Percentiles rank a stretch among this genome's conserved stretches.
Evolutionary conservation across 2,329 filamentous ascomycete genomes (phyloP).

Genomic region (Trichoderma sp.): DNA sequence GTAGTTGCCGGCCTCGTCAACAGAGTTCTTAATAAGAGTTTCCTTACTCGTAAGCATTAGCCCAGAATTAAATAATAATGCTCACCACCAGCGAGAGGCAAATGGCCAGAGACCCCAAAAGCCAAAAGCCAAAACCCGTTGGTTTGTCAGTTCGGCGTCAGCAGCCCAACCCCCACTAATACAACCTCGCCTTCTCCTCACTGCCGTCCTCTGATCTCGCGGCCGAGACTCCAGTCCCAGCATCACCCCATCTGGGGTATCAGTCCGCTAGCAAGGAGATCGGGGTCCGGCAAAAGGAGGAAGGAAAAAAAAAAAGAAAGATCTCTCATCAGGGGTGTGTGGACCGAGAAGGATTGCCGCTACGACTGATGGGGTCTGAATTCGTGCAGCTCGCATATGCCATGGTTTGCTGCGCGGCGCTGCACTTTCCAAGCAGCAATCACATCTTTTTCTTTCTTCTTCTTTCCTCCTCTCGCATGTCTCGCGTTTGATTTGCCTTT

Average conservation of each 20-base stretch:
- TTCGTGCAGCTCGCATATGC: neutral
- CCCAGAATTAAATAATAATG: neutral
- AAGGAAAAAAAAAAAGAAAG: neutral
- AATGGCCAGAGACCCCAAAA: neutral
- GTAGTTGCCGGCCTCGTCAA: neutral
- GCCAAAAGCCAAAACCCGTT: neutral
- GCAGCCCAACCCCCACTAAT: neutral
- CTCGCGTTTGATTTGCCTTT: neutral
- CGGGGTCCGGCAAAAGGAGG: constrained; percentile 1
- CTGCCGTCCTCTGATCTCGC: neutral
- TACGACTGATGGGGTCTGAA: neutral
- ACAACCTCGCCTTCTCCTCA: neutral
- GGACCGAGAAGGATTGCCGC: neutral
- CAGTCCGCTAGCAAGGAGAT: neutral
- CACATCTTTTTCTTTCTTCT: neutral
- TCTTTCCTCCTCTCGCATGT: neutral
- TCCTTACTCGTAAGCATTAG: neutral
- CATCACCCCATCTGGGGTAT: neutral
- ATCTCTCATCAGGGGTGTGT: neutral
- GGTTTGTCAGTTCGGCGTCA: constrained; percentile 13
- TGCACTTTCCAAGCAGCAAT: neutral
- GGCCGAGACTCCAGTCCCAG: neutral
- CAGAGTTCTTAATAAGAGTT: neutral
- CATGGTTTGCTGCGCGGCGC: neutral
- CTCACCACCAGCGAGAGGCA: neutral